phyloP scores from a whole-genome alignment of 2,329 filamentous ascomycete species.

The Phialophora verrucosa region DNA sequence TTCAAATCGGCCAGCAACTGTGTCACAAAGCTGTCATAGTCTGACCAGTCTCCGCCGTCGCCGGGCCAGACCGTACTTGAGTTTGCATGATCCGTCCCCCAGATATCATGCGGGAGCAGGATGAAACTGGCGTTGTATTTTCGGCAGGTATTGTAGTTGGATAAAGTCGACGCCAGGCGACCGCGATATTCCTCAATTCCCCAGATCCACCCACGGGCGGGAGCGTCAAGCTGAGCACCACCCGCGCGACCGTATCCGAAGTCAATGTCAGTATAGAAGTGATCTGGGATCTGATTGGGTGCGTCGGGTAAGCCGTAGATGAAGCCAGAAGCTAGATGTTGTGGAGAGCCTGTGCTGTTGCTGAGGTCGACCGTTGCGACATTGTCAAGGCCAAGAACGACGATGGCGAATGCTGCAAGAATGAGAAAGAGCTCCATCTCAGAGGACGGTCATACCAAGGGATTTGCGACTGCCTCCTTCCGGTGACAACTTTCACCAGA shows the following conservation, averaged over 20 bases:
- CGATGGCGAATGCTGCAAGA: no score
- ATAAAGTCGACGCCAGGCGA: background rate
- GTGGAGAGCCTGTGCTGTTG: slow-evolving; percentile 40
- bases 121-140: background rate
- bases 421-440: no score
- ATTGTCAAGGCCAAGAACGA: no score
- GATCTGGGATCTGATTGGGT: slow-evolving; percentile 47
- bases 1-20: background rate
- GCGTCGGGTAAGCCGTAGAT: slow-evolving; percentile 53
- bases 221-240: slow-evolving; percentile 49
- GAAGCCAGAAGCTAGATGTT: slow-evolving; percentile 50
- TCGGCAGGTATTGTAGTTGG: background rate
- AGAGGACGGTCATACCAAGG: no score
- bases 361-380: background rate
- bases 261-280: slow-evolving; percentile 50
- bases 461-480: no score
- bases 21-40: background rate
- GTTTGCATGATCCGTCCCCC: background rate
- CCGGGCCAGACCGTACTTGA: slow-evolving; percentile 3
- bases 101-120: background rate
- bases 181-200: slow-evolving; percentile 44
- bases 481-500: no score
- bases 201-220: slow-evolving; percentile 49
- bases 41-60: background rate
- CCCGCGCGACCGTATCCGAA: slow-evolving; percentile 51